Evolutionary conservation across 1,284 basidiomycete species (phyloP), one percentile per base, ranked within the genome.

Genomic region (Taiwanofungus camphoratus): DNA sequence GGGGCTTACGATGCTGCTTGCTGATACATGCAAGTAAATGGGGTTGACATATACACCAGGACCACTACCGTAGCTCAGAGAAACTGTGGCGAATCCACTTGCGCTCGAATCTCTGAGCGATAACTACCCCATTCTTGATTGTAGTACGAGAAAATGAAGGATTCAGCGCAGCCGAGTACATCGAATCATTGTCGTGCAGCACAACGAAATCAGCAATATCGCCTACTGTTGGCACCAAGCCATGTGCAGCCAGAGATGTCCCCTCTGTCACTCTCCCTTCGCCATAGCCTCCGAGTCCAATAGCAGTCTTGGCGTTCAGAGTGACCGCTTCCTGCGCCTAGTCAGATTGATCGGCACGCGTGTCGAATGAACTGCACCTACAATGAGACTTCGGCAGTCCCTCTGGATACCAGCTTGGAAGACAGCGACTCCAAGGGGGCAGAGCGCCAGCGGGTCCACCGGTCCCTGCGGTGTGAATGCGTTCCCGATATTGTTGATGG

Each of bases 401-500:
- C 55, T 52, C 23, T 64, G 62, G 5, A 70, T 77, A 12, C 72
- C 77, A 32, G 73, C 64, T 54, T 81, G 80, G 53, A 80, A 82
- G 20, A 82, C 50, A 2, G 71, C 74, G 5, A 77, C 73, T n/a
- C 74, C 77, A 34, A 82, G 69, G 24, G 74, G 66, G 42, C 77
- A 75, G 39, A 82, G 59, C 3, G 67, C 66, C n/a, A 82, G 62
- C 11, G 78, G 77, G 62, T 82, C 80, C 23, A 74, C 55, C 21
- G 69, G 70, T 38, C 79, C 80, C 59, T 82, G 80, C 22, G 79
- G 80, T 36, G 76, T 82, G 56, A 83, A 83, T 21, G 77, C 74
- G 52, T 82, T 84, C 50, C 73, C 73, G 48, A 80, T 69, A 54
- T 82, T 81, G 57, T 82, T 81, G 21, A 82, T 73, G 41, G 72